These are phyloP conservation scores for Bipolaris zeicola DNA, from an alignment of 2,329 filamentous ascomycete genomes.

Conservation along the genomic window DNA sequence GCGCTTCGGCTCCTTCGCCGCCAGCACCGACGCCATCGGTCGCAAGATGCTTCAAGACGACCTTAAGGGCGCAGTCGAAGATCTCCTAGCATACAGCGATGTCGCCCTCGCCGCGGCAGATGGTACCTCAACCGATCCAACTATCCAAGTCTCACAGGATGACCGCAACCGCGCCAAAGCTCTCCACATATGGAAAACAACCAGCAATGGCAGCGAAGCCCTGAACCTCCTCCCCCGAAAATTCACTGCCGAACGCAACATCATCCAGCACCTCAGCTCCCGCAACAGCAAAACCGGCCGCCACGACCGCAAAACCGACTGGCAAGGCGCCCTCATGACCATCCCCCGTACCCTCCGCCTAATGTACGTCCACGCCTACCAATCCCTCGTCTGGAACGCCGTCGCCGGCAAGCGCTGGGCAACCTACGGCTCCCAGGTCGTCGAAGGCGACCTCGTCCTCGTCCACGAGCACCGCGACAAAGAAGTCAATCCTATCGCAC, in stretches of 20 bases:
- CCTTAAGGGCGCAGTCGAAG: conserved; percentile 78
- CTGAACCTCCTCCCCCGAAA: conserved; percentile 74
- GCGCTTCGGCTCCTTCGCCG: conserved; percentile 86
- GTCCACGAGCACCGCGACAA: conserved; percentile 62
- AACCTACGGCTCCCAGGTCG: conserved; percentile 71
- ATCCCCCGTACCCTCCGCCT: conserved; percentile 82
- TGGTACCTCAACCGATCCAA: conserved; percentile 36
- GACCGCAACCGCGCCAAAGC: conserved; percentile 80
- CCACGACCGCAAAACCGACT: conserved; percentile 66
- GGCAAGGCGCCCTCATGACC: conserved; percentile 76
- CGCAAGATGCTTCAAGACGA: conserved; percentile 81
- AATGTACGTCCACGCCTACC: conserved; percentile 98
- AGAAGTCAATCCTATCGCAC: conserved; percentile 31
- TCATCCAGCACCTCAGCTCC: conserved; percentile 75
- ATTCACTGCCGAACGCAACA: conserved; percentile 77
- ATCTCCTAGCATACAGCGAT: conserved; percentile 75
- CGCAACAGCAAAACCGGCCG: conserved; percentile 53
- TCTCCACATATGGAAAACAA: conserved; percentile 73
- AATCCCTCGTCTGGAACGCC: conserved; percentile 92
- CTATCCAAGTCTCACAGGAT: conserved; percentile 68
- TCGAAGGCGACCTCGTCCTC: conserved; percentile 85
- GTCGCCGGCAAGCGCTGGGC: conserved; percentile 82
- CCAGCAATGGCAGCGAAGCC: conserved; percentile 64
- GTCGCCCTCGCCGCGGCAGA: conserved; percentile 64
- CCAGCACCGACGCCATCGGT: conserved; percentile 84